phyloP scores from a whole-genome alignment of 495 filamentous ascomycete genomes.

The Pseudomonodictys pantanalensis region DNA sequence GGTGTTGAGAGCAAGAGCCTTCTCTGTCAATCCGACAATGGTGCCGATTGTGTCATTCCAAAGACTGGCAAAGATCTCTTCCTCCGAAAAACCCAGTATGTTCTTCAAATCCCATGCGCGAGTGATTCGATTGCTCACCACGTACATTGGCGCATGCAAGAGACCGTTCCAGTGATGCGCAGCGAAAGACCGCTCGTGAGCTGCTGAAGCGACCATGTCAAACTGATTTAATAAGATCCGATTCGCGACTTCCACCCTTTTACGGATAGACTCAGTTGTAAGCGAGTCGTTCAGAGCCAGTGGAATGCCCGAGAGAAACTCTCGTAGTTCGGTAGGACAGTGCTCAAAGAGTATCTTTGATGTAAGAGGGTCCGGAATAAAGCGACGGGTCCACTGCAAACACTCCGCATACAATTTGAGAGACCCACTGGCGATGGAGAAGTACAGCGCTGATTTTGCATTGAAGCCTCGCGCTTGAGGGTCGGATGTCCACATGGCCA shows the following conservation, averaged over 20 bases:
- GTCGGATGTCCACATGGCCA: slow-evolving; percentile 27
- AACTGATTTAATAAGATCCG: slow-evolving; percentile 21
- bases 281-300: neutral
- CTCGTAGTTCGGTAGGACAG: slow-evolving; percentile 4
- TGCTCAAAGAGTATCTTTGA: slow-evolving; percentile 22
- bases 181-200: slow-evolving; percentile 21
- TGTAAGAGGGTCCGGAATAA: slow-evolving; percentile 37
- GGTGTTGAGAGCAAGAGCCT: slow-evolving; percentile 3
- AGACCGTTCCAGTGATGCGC: slow-evolving; percentile 5
- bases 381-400: slow-evolving; percentile 38
- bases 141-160: slow-evolving; percentile 1
- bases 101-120: neutral
- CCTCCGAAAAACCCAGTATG: neutral
- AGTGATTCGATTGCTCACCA: neutral
- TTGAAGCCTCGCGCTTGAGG: slow-evolving; percentile 34
- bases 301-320: slow-evolving; percentile 8
- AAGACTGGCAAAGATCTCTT: slow-evolving; percentile 8
- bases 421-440: slow-evolving; percentile 38
- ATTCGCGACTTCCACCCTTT: slow-evolving; percentile 15
- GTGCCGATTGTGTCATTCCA: slow-evolving; percentile 20
- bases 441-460: slow-evolving; percentile 32
- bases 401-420: slow-evolving; percentile 33
- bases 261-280: neutral
- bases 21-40: slow-evolving; percentile 11
- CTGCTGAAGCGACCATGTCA: slow-evolving; percentile 10